Evolutionary conservation across 371 early-diverging fungal species (phyloP).

Genomic region (Nematocida major): DNA sequence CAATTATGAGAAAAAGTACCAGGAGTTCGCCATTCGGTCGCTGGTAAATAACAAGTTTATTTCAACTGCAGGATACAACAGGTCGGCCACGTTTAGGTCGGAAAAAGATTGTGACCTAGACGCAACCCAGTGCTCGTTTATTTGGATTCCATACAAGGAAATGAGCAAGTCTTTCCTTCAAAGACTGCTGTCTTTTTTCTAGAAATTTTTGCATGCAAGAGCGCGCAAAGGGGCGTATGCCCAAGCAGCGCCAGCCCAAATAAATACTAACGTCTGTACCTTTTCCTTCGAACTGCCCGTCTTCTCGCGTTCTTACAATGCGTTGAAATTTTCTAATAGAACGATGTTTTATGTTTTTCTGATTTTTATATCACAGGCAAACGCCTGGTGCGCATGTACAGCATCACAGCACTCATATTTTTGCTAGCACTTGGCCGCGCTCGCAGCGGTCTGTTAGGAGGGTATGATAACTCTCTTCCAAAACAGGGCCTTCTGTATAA

Average conservation of each 20-base stretch:
- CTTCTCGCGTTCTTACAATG: not conserved
- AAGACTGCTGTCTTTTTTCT: too few species aligned
- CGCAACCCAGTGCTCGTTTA: not conserved
- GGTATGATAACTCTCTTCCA: not conserved
- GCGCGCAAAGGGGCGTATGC: too few species aligned
- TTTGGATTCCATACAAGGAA: slow-evolving; percentile 6
- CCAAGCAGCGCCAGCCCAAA: not conserved
- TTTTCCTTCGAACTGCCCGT: not conserved
- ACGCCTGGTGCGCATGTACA: not conserved
- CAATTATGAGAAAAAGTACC: not conserved
- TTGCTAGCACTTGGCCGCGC: not conserved
- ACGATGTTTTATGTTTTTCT: not conserved
- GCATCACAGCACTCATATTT: not conserved
- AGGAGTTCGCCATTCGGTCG: not conserved
- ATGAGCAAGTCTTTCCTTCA: not conserved
- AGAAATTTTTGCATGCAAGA: too few species aligned
- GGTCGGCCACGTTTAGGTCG: not conserved
- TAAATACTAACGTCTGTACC: not conserved
- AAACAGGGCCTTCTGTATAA: not conserved
- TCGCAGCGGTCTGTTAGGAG: not conserved
- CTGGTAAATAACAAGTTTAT: not conserved
- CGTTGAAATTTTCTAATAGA: not conserved
- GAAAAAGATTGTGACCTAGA: not conserved
- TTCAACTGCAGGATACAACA: not conserved
- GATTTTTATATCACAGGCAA: slow-evolving; percentile 3